Base-by-base conservation (phyloP, 306 rosid species). In the Quercus bicolor region DNA sequence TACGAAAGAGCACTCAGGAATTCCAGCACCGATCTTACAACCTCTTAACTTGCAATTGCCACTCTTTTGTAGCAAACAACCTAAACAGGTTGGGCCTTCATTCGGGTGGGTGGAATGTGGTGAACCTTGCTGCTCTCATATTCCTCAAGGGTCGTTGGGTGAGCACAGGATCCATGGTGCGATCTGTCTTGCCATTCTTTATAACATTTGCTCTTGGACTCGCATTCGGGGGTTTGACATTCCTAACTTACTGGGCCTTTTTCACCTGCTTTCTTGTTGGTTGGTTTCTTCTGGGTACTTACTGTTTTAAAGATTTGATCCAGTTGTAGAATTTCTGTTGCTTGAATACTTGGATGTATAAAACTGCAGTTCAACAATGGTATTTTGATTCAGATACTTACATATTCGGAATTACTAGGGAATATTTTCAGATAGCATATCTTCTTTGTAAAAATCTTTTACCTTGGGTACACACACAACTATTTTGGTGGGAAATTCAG, bases 21-120 rank as follows among this genome's bases (percentile, higher is more conserved):
- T 96, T 88, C 80, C 99, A 96, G 31, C 97, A 96, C 80, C 91
- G 88, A 68, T 56, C 94, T 56, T 93, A 96, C 87, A 96, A 84
- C 80, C 86, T 93, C 48, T 85, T 96, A 28, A 91, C 99, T 8
- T 93, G 99, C 91, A 93, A 96, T 77, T 93, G 98, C 75, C 99
- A 93, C 74, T 95, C 97, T 3, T 95, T 95, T 82, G 99, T 95
- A 68, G 99, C 96, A 77, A 90, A 93, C 81, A 93, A 86, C 78
- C 87, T 93, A 65, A 95, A 95, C 85, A 89, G 94, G 88, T 76
- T 93, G 84, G 85, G 85, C 29, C 91, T 87, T 84, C 71, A 70
- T n/a, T 84, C 91, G 48, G 87, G 94, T 20, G 90, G 96, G 74
- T 95, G 99, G 99, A 95, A 95, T 74, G 97, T 93, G 84, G 99